Evolutionary conservation across 192 early-diverging fungal genomes (phyloP).

Genomic region (Coemansia sp.): DNA sequence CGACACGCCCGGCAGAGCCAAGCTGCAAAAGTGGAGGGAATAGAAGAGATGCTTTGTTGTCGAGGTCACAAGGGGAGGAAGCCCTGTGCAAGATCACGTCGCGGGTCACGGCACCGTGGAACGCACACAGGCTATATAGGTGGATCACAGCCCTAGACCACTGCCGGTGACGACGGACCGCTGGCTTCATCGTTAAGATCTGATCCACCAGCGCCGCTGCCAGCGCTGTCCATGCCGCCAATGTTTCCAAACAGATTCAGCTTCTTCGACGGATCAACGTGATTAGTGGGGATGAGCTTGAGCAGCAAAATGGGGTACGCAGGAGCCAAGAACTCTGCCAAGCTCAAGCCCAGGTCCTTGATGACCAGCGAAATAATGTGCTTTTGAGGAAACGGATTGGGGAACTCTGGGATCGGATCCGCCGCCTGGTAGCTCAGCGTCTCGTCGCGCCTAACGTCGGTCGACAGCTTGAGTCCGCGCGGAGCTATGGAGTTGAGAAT

Average conservation of each 20-base stretch:
- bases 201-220: no score
- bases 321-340: slow-evolving; percentile 34
- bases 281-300: slow-evolving; percentile 15
- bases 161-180: no score
- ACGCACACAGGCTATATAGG: no score
- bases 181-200: no score
- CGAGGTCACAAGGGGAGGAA: no score
- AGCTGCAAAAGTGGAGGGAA: no score
- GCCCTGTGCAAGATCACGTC: no score
- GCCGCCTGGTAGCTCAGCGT: slow-evolving; percentile 37
- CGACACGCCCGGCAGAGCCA: no score
- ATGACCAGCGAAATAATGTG: slow-evolving; percentile 34
- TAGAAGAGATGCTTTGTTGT: no score
- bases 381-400: slow-evolving; percentile 37
- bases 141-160: no score
- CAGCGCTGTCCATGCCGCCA: no score
- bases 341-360: slow-evolving; percentile 27
- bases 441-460: slow-evolving; percentile 26
- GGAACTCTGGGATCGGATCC: slow-evolving; percentile 34
- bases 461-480: slow-evolving; percentile 4
- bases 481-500: slow-evolving; percentile 16
- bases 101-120: no score
- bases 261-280: background rate
- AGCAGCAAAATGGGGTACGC: slow-evolving; percentile 28
- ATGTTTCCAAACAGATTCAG: background rate